Conservation (phyloP, 306 rosid genomes). For the Castanea crenata region DNA sequence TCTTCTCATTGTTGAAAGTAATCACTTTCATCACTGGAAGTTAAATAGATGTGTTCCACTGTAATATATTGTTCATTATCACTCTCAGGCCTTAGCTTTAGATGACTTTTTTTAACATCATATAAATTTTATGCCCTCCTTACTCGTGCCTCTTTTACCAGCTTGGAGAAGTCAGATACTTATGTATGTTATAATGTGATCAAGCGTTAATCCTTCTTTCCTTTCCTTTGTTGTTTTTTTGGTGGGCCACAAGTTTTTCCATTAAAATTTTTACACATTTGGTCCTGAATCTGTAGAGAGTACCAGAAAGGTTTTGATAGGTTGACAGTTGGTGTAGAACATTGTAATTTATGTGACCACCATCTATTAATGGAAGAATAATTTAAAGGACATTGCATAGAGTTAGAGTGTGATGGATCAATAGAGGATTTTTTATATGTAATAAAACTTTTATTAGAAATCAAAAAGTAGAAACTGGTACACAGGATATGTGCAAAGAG, state of each 20-base stretch:
- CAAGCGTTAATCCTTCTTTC: background rate
- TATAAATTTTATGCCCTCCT: background rate
- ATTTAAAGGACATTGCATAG: background rate
- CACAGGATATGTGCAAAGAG: no score
- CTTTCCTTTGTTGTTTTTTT: background rate
- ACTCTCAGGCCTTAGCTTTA: background rate
- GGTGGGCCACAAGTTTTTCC: background rate
- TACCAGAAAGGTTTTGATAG: background rate
- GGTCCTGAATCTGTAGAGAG: background rate
- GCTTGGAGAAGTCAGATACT: background rate
- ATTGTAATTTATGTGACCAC: background rate
- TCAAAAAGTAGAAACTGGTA: no score
- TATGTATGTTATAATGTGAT: background rate
- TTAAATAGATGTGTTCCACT: constrained; percentile 9
- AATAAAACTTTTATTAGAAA: no score
- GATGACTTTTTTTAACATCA: background rate
- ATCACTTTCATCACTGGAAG: constrained; percentile 1
- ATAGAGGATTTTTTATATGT: background rate
- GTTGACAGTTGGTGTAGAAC: background rate
- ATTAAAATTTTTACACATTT: background rate
- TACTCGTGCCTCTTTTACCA: background rate
- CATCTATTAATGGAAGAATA: background rate
- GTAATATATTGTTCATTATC: background rate
- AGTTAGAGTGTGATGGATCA: background rate
- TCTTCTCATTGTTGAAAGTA: constrained; percentile 8